Evolutionary conservation across 768 basidiomycete species (phyloP), one percentile per base, ranked within the genome.

Genomic region (Dioszegia hungarica): DNA sequence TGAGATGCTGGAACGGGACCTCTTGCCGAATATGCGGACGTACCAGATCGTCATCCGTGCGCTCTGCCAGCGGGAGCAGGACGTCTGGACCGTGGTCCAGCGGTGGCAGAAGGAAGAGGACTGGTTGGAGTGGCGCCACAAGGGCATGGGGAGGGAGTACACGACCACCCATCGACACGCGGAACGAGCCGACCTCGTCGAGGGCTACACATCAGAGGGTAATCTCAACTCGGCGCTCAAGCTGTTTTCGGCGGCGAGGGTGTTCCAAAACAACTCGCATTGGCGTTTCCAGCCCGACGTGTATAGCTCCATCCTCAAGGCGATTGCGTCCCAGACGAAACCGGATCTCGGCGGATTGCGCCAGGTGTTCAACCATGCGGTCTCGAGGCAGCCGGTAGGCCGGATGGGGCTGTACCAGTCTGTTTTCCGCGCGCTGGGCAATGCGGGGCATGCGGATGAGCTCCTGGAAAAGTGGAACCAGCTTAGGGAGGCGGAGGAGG

Each of bases 161-260:
- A 15, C 2, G 14, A 24, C 2, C 6, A 31, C n/a, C 27, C 2
- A 24, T 5, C 33, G 36, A 14, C 49, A 29, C 41, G 34, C 25
- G 45, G 39, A 28, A 28, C 50, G 50, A 40, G 62, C 62, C 15
- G 22, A 38, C 37, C 40, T 60, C 9, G 79, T 82, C 37, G 75
- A 73, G 0, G 59, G 74, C 1, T 80, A 89, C 22, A 77, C 77
- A 20, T 64, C 79, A 27, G 90, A 93, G 70, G 82, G 83, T 65
- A 89, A 87, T 60, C 85, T 90, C 58, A 69, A 78, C 0, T 81
- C 84, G 0, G 89, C 89, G 0, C 78, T 90, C 77, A 80, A 83
- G 15, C 77, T 93, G 15, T 92, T 92, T 74, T 80, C 86, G 24
- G 80, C 83, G 0, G 80, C 84, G 17, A 77, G 24, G 19, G 19